phyloP scores from a whole-genome alignment of 306 rosid species.

The Cucurbita argyrosperma region DNA sequence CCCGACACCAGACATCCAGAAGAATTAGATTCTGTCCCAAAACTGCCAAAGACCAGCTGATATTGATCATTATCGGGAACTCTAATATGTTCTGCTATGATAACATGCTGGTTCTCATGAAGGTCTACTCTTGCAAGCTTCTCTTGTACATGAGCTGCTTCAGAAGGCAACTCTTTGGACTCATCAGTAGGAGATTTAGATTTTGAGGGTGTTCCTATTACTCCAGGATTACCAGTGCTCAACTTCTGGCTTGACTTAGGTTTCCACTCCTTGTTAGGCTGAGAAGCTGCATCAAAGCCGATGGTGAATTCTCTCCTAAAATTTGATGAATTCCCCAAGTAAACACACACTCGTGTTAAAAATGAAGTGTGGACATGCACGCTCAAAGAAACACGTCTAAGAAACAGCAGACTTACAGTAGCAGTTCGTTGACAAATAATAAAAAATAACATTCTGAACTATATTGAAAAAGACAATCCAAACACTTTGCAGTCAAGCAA shows the following conservation, averaged over 20 bases:
- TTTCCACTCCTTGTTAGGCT: conserved; percentile 87
- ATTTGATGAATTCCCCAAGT: conserved; percentile 6
- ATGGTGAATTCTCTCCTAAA: conserved; percentile 12
- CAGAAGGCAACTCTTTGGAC: conserved; percentile 33
- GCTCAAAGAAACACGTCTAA: neutral
- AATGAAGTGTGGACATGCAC: neutral
- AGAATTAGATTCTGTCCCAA: conserved; percentile 52
- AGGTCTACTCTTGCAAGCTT: conserved; percentile 37
- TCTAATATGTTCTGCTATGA: conserved; percentile 81
- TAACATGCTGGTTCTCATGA: conserved; percentile 60
- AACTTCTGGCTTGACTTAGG: conserved; percentile 81
- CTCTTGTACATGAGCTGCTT: conserved; percentile 43
- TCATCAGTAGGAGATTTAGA: conserved; percentile 43
- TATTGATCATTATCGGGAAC: conserved; percentile 75
- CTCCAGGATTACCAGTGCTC: conserved; percentile 47
- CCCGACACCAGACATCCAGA: conserved; percentile 24
- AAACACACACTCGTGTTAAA: conserved; percentile 1
- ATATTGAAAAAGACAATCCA: neutral
- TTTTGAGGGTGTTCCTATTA: conserved; percentile 67
- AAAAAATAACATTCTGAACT: neutral
- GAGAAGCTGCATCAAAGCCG: conserved; percentile 53
- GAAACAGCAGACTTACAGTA: neutral
- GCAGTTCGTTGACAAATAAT: neutral
- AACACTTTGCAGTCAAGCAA: neutral
- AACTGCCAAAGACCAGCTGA: conserved; percentile 81